phyloP scores from a whole-genome alignment of 768 basidiomycete species.

The Trametes coccinea region DNA sequence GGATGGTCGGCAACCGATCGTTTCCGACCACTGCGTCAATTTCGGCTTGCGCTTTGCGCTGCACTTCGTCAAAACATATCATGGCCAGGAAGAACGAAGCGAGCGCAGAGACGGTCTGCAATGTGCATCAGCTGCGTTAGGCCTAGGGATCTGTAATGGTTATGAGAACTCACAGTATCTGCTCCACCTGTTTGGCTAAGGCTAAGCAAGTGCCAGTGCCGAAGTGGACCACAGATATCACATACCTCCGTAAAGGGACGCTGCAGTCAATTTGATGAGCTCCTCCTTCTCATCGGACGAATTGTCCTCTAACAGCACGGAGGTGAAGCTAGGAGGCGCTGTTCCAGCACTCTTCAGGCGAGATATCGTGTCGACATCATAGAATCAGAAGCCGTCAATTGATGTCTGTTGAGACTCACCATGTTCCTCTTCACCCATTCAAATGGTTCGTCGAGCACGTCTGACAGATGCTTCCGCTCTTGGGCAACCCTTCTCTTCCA shows the following conservation, averaged over 20 bases:
- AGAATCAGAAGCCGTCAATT: too few relatives aligned
- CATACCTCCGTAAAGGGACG: slow-evolving; percentile 22
- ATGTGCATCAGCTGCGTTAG: not conserved
- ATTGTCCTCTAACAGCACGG: slow-evolving; percentile 18
- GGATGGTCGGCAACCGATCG: slow-evolving; percentile 46
- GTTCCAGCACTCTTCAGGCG: slow-evolving; percentile 20
- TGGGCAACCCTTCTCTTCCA: slow-evolving; percentile 37
- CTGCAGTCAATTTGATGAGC: slow-evolving; percentile 18
- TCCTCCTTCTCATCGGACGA: slow-evolving; percentile 5
- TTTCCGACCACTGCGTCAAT: slow-evolving; percentile 35
- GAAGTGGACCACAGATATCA: not conserved
- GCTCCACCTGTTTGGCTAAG: slow-evolving; percentile 14
- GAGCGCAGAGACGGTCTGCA: slow-evolving; percentile 35
- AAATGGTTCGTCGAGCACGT: slow-evolving; percentile 33
- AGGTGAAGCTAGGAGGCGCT: slow-evolving; percentile 23
- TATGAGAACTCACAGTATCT: slow-evolving; percentile 16
- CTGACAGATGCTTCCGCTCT: slow-evolving; percentile 21
- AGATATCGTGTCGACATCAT: too few relatives aligned
- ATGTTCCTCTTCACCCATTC: slow-evolving; percentile 34
- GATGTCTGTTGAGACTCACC: slow-evolving; percentile 19
- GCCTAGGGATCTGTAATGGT: not conserved
- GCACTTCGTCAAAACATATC: slow-evolving; percentile 38
- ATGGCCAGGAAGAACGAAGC: slow-evolving; percentile 34
- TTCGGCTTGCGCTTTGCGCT: slow-evolving; percentile 40
- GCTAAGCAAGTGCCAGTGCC: not conserved